Evolutionary conservation across 495 filamentous ascomycete genomes (phyloP).

Genomic region (Penicillium steckii): DNA sequence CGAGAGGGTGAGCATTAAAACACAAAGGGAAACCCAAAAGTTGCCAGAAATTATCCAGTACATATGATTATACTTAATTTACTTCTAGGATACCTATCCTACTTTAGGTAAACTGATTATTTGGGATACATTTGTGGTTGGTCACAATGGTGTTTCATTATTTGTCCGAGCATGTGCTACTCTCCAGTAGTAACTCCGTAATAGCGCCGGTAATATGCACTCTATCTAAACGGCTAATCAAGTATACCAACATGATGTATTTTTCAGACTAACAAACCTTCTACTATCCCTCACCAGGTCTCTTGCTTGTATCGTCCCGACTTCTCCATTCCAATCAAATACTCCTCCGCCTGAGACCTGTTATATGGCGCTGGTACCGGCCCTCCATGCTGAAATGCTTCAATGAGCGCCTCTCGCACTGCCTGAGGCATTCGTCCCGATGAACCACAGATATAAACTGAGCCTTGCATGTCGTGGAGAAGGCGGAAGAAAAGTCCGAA

Average conservation of each 20-base stretch:
- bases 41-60: too few relatives aligned
- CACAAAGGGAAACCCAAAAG: too few relatives aligned
- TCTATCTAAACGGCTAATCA: too few relatives aligned
- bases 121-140: background rate
- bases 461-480: constrained; percentile 51
- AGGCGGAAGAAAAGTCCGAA: constrained; percentile 55
- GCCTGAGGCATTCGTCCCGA: constrained; percentile 83
- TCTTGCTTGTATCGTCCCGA: constrained; percentile 73
- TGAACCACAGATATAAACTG: constrained; percentile 80
- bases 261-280: too few relatives aligned
- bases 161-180: background rate
- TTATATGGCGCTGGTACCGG: constrained; percentile 25
- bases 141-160: too few relatives aligned
- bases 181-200: too few relatives aligned
- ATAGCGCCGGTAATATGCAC: too few relatives aligned
- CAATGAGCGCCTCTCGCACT: constrained; percentile 77
- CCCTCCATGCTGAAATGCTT: constrained; percentile 56
- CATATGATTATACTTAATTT: too few relatives aligned
- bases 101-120: too few relatives aligned
- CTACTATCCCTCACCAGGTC: constrained; percentile 57
- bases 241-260: too few relatives aligned
- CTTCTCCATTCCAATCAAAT: constrained; percentile 63
- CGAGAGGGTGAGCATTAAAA: too few relatives aligned
- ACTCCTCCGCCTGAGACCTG: constrained; percentile 54
- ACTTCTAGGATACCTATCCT: too few relatives aligned